These are phyloP conservation scores for Neurospora sp. DNA, from an alignment of 2,329 filamentous ascomycete genomes.

Conservation along the genomic window DNA sequence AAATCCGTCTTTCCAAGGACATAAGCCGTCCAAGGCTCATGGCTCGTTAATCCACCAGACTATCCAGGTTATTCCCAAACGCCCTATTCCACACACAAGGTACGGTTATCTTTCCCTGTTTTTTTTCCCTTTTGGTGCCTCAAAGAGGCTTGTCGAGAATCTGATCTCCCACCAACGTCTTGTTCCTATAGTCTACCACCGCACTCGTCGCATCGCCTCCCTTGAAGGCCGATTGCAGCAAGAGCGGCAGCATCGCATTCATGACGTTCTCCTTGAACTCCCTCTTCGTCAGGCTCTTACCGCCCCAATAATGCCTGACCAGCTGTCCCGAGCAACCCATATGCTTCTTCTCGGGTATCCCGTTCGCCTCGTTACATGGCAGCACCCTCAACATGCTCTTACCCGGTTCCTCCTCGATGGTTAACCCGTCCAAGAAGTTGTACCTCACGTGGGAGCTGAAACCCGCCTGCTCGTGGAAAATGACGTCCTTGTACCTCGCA, in stretches of 20 bases:
- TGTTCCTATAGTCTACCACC: conserved; percentile 12
- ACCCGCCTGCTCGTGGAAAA: conserved; percentile 32
- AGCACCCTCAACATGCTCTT: conserved; percentile 27
- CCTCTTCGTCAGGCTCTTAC: conserved; percentile 31
- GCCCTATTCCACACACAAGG: background rate
- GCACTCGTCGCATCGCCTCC: background rate
- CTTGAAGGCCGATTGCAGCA: conserved; percentile 10
- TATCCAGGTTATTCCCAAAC: background rate
- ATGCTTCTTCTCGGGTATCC: conserved; percentile 28
- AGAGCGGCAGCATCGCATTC: conserved; percentile 11
- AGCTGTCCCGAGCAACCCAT: conserved; percentile 29
- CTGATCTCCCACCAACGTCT: conserved; percentile 10
- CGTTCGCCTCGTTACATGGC: conserved; percentile 33
- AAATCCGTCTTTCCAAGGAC: background rate
- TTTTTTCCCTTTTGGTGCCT: background rate
- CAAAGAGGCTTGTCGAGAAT: conserved; percentile 7
- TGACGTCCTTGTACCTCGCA: conserved; percentile 24
- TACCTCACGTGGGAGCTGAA: conserved; percentile 35
- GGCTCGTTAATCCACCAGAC: background rate
- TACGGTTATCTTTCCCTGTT: background rate
- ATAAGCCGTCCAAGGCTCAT: background rate
- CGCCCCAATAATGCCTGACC: conserved; percentile 34
- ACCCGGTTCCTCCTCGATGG: conserved; percentile 23
- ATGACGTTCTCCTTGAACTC: conserved; percentile 23
- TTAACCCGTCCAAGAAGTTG: conserved; percentile 17